Evolutionary conservation across 768 basidiomycete species (phyloP), one percentile per base, ranked within the genome.

Genomic region (Ramaria sp.): DNA sequence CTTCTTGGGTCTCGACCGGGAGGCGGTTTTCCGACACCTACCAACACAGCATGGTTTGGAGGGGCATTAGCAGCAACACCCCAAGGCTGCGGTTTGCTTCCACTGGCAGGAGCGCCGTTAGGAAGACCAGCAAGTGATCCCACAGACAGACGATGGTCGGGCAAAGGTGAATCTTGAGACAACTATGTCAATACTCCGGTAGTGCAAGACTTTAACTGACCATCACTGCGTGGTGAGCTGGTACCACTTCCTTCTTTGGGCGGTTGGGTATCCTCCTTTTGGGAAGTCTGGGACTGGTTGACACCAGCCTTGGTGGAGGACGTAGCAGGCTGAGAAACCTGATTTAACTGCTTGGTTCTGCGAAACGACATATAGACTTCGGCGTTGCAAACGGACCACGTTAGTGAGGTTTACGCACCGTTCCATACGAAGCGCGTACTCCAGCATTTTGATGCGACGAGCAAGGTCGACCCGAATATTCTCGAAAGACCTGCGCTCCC

Each of bases 371-470:
- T 54, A 63, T 57, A 56, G 38, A n/a, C 12, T 41, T 45, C 30
- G n/a, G 38, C 47, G 11, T 5, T 24, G 37, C 24, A 45, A 45
- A 24, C 60, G 54, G 41, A 56, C 15, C 27, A 57, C 45, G 57
- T 41, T 59, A 55, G 54, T 57, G 54, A 59, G 39, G 58, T 57
- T n/a, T 37, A 75, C 81, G 65, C 61, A 96, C 94, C 96, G 84
- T 74, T 99, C 96, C 75, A 94, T 84, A 48, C 92, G 84, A 49
- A 99, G 76, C 41, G 95, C 96, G 71, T 92, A 97, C 72, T 99
- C 96, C 52, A 99, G 82, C 95, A 99, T 96, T 81, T 96, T 96
- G 63, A 97, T 96, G 59, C 96, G 83, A 60, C 94, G 83, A 80
- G 94, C 86, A 34, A 98, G 78, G 72, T 98, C 96, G 60, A 93